phyloP scores from a whole-genome alignment of 2,329 filamentous ascomycete species.

The Aspergillus pseudoviridinutans region DNA sequence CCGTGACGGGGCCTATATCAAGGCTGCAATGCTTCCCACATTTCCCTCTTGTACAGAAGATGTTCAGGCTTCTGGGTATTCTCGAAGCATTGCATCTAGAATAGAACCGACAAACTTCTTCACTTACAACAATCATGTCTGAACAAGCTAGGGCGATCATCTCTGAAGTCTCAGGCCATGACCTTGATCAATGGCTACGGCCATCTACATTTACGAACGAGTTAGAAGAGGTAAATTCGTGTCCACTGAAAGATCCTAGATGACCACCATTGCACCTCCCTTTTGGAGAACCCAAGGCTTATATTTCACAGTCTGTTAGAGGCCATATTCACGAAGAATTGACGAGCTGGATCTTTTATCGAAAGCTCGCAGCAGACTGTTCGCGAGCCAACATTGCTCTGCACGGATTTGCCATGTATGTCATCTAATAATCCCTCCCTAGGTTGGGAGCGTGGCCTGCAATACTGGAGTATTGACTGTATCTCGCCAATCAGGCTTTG shows the following conservation, averaged over 20 bases:
- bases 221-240: neutral
- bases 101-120: neutral
- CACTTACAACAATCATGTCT: neutral
- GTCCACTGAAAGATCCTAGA: neutral
- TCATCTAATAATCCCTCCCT: neutral
- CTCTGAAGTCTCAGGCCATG: slow-evolving; percentile 1
- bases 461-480: neutral
- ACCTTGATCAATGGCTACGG: slow-evolving; percentile 3
- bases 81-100: neutral
- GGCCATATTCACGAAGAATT: slow-evolving; percentile 20
- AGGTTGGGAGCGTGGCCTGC: neutral
- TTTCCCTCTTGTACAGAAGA: neutral
- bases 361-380: slow-evolving; percentile 21
- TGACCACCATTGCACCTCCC: neutral
- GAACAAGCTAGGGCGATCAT: neutral
- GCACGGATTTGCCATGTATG: slow-evolving; percentile 21
- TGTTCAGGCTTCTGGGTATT: neutral
- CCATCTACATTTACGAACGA: slow-evolving; percentile 2
- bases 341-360: slow-evolving; percentile 20
- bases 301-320: slow-evolving; percentile 14
- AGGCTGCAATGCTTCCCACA: neutral
- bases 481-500: slow-evolving; percentile 12
- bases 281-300: neutral
- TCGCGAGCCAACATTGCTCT: slow-evolving; percentile 17
- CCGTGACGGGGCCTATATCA: neutral